Evolutionary conservation across 2,329 filamentous ascomycete genomes (phyloP).

Genomic region (Xylariaceae sp.): DNA sequence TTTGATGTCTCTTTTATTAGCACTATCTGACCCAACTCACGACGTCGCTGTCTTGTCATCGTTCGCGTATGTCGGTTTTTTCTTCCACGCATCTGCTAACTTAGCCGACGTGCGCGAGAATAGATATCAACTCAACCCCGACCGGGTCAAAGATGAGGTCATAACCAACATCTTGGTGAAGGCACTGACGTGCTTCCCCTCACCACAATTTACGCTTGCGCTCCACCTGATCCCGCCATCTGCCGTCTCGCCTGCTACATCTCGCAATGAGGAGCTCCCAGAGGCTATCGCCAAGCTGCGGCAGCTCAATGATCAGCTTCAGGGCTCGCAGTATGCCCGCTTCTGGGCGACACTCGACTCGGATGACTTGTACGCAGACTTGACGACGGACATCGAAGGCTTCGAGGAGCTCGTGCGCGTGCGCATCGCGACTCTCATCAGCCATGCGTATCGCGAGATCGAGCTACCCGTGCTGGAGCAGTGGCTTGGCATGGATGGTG

Average conservation of each 20-base stretch:
- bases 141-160: conserved; percentile 94
- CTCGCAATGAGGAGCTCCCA: conserved; percentile 69
- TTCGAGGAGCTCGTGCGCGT: conserved; percentile 95
- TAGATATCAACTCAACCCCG: conserved; percentile 99
- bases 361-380: conserved; percentile 93
- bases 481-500: conserved; percentile 75
- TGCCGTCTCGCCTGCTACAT: conserved; percentile 64
- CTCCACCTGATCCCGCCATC: conserved; percentile 92
- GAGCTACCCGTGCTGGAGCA: conserved; percentile 70
- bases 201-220: conserved; percentile 90
- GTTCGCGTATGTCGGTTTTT: not conserved
- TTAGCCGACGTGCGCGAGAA: conserved; percentile 15
- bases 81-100: not conserved
- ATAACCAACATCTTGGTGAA: conserved; percentile 99
- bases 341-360: conserved; percentile 95
- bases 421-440: conserved; percentile 85
- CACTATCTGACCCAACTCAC: conserved; percentile 69
- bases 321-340: conserved; percentile 84
- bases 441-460: conserved; percentile 79
- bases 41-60: conserved; percentile 10
- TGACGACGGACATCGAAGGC: conserved; percentile 90
- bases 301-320: conserved; percentile 83
- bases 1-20: conserved; percentile 75
- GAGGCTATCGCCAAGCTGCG: conserved; percentile 92
- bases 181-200: conserved; percentile 95